phyloP scores from a whole-genome alignment of 1,139 yeast genomes.

The Pneumocystis canis region DNA sequence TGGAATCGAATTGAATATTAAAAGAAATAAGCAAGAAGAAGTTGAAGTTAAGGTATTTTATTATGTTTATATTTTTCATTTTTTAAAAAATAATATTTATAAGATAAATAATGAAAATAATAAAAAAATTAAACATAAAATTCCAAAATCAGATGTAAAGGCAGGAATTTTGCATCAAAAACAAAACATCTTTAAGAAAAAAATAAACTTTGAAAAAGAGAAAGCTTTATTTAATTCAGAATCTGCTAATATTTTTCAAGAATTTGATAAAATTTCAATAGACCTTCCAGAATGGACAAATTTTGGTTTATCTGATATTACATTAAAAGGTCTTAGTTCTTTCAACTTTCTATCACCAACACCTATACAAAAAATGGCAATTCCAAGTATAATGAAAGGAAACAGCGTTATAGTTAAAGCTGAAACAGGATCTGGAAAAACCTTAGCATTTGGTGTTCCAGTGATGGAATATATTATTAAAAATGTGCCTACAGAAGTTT shows the following conservation, averaged over 20 bases:
- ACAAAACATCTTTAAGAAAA: conserved; percentile 9
- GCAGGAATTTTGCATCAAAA: conserved; percentile 1
- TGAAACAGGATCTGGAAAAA: conserved; percentile 95
- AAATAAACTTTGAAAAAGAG: conserved; percentile 5
- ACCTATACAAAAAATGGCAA: conserved; percentile 61
- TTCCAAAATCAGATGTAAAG: neutral
- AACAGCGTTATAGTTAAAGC: conserved; percentile 88
- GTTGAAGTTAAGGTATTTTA: conserved; percentile 17
- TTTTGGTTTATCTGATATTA: conserved; percentile 34
- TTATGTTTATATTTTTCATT: conserved; percentile 25
- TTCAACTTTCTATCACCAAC: conserved; percentile 62
- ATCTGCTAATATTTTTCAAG: conserved; percentile 20
- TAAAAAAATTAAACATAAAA: conserved; percentile 10
- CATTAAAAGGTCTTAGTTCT: conserved; percentile 43
- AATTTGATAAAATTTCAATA: conserved; percentile 27
- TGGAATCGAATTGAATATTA: conserved; percentile 61
- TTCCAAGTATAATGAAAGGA: conserved; percentile 61
- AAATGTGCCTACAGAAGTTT: conserved; percentile 18
- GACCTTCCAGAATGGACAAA: conserved; percentile 48
- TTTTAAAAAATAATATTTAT: conserved; percentile 16
- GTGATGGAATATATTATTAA: conserved; percentile 41
- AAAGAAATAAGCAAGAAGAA: conserved; percentile 17
- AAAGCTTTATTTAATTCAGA: conserved; percentile 3
- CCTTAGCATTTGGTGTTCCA: conserved; percentile 92
- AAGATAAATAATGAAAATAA: conserved; percentile 12